Conservation (phyloP, 371 early-diverging fungal genomes). For the Syncephalastrum contaminatum region DNA sequence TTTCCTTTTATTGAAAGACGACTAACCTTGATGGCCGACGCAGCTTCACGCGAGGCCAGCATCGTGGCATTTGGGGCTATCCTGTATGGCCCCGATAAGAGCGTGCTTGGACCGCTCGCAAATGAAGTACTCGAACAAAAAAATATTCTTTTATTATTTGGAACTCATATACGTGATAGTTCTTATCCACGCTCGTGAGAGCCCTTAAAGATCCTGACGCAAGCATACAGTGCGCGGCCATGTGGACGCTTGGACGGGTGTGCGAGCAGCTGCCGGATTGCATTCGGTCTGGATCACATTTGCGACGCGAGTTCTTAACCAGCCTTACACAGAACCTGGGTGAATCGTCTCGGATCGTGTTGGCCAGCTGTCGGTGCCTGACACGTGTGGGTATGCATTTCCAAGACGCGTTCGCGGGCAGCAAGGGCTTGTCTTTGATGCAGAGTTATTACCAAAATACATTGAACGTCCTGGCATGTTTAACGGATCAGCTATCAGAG, state of each 20-base stretch:
- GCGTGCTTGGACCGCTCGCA: conserved; percentile 69
- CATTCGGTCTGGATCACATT: conserved; percentile 71
- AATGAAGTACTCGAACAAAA: conserved; percentile 55
- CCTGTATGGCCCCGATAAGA: conserved; percentile 83
- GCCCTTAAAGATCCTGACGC: conserved; percentile 84
- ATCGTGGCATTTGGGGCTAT: conserved; percentile 98
- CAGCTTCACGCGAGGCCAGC: conserved; percentile 89
- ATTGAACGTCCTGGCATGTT: conserved; percentile 77
- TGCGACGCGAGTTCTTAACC: conserved; percentile 72
- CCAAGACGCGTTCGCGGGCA: too few relatives aligned
- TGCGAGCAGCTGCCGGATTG: conserved; percentile 69
- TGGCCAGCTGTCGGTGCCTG: conserved; percentile 51
- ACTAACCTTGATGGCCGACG: conserved; percentile 30
- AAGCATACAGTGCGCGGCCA: conserved; percentile 92
- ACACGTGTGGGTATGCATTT: conserved; percentile 80
- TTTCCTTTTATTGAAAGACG: conserved; percentile 80
- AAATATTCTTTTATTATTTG: conserved; percentile 1
- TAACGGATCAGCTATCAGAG: conserved; percentile 67
- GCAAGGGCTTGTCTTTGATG: conserved; percentile 49
- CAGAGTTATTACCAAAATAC: conserved; percentile 68
- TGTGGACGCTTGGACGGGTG: conserved; percentile 95
- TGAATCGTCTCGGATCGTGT: too few relatives aligned
- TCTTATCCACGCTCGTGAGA: conserved; percentile 80
- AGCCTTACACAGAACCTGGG: neutral
- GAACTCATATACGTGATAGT: conserved; percentile 24